Base-by-base conservation (phyloP, 2,329 filamentous ascomycete species). In the Beauveria asiatica region DNA sequence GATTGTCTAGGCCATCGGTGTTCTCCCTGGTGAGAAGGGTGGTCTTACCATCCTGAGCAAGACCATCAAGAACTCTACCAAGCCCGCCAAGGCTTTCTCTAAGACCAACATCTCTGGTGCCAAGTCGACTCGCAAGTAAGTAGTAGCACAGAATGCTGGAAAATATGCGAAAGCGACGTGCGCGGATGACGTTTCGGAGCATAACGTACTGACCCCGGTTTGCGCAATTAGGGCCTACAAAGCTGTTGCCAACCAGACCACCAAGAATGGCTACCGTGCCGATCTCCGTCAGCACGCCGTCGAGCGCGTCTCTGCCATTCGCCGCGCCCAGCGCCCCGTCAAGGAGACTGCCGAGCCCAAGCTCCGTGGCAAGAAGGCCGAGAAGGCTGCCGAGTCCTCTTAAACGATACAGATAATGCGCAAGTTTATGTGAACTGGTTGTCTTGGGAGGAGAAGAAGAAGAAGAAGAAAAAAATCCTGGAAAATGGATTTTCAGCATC, bases 281-380 rank as follows among this genome's bases (percentile, higher is more conserved):
- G 89, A 93, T 75, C 83, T 92, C 77, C 88, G 88, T 69, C 78
- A 83, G 72, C 81, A 82, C 71, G 92, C 93, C 70, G 87, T 97
- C 72, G 81, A 91, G 77, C 90, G 94, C 73, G 91, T 89, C 73
- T 92, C 87, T 71, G 91, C 92, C 71, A 84, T 96, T 81, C 89
- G 87, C 76, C 81, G 82, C 72, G 86, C 88, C 70, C 89, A 95
- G 84, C 83, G 82, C 74, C 79, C 87, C 68, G 85, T 87, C 78
- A 95, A 95, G 87, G 82, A 87, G 64, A 77, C 80, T 65, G 84
- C 84, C 69, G 85, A 86, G 78, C 74, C 76, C 72, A 95, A 96
- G 86, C 81, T 82, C 69, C 84, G 91, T 72, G 92, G 92, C 69
- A 81, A 81, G 68, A 90, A 92, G 83, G 90, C 89, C 71, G 83